Evolutionary conservation across 2,329 filamentous ascomycete genomes (phyloP).

Genomic region (Dactylonectria macrodidyma): DNA sequence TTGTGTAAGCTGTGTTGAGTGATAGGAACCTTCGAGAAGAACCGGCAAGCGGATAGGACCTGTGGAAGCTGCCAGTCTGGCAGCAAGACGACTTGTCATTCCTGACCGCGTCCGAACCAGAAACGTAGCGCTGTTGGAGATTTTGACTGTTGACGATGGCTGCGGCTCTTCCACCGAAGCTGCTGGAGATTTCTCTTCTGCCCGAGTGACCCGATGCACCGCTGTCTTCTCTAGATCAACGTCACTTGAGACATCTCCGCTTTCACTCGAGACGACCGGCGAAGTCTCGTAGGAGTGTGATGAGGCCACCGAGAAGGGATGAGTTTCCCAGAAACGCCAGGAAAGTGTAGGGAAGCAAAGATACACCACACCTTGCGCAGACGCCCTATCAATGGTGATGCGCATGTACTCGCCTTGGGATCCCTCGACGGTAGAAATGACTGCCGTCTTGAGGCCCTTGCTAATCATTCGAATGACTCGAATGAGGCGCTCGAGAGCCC

Average conservation of each 20-base stretch:
- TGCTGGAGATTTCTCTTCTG: not conserved
- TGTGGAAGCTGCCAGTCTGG: constrained; percentile 14
- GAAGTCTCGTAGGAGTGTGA: constrained; percentile 10
- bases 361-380: constrained; percentile 50
- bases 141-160: not conserved
- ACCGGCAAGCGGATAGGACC: constrained; percentile 39
- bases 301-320: constrained; percentile 53
- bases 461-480: constrained; percentile 46
- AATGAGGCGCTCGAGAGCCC: constrained; percentile 50
- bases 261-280: not conserved
- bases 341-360: constrained; percentile 53
- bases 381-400: constrained; percentile 47
- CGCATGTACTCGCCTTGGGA: constrained; percentile 51
- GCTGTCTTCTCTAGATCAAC: constrained; percentile 2
- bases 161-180: not conserved
- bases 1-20: constrained; percentile 37
- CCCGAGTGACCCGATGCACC: not conserved
- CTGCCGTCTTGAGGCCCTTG: constrained; percentile 42
- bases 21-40: constrained; percentile 49
- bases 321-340: constrained; percentile 56
- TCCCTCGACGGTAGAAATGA: constrained; percentile 43
- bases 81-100: constrained; percentile 41
- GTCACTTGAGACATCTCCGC: not conserved
- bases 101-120: constrained; percentile 44
- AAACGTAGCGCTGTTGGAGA: constrained; percentile 36